Conservation (phyloP, 2,329 filamentous ascomycete genomes). For the Cladorrhinum sp. region DNA sequence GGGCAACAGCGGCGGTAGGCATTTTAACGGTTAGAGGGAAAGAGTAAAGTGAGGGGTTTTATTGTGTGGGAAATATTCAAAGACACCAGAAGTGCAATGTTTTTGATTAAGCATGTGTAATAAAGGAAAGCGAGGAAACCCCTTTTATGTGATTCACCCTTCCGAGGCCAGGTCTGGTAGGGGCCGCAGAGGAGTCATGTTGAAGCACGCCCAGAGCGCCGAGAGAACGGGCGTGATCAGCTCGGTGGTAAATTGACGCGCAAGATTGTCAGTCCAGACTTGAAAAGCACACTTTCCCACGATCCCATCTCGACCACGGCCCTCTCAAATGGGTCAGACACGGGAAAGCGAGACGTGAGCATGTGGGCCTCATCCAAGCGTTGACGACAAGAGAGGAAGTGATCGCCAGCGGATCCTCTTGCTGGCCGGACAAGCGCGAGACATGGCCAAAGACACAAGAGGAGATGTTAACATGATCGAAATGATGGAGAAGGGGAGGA, state of each 20-base stretch:
- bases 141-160: background rate
- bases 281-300: too few species aligned
- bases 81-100: too few species aligned
- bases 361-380: background rate
- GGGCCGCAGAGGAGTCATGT: background rate
- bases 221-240: background rate
- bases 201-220: background rate
- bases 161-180: background rate
- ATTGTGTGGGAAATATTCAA: too few species aligned
- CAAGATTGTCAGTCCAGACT: too few species aligned
- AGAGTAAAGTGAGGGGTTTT: background rate
- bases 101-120: background rate
- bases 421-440: background rate
- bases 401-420: background rate
- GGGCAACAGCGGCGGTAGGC: background rate
- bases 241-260: background rate
- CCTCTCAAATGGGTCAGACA: background rate
- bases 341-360: background rate
- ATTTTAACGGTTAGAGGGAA: background rate
- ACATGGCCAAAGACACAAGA: background rate
- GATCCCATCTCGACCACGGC: background rate
- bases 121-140: background rate
- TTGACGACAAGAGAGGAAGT: too few species aligned
- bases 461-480: background rate
- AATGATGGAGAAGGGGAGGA: background rate